Conservation (phyloP, 1,284 basidiomycete genomes). For the Boletellus dicymbophilus region DNA sequence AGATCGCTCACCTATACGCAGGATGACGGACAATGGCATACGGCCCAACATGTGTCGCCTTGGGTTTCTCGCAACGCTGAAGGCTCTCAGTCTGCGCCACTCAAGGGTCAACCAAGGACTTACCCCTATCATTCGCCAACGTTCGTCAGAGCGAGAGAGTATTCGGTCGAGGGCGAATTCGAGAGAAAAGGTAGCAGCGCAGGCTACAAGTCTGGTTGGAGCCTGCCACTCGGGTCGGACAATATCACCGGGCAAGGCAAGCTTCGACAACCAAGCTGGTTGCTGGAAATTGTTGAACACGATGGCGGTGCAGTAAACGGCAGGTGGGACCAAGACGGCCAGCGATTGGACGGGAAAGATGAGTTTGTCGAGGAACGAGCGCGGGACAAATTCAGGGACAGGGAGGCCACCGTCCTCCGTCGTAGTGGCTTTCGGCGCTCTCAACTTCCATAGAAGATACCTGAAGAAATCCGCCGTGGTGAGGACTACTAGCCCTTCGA, state of each 20-base stretch:
- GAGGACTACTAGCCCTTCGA: conserved; percentile 32
- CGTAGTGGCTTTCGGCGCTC: conserved; percentile 3
- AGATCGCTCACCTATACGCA: conserved; percentile 26
- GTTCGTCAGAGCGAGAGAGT: conserved; percentile 21
- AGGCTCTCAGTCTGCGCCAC: not conserved
- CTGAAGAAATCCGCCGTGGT: conserved; percentile 23
- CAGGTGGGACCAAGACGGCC: conserved; percentile 22
- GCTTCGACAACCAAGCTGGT: conserved; percentile 32
- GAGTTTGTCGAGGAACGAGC: conserved; percentile 25
- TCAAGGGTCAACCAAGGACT: not conserved
- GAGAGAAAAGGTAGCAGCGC: conserved; percentile 23
- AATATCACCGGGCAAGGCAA: conserved; percentile 26
- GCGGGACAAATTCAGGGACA: conserved; percentile 14
- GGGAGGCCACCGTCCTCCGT: conserved; percentile 20
- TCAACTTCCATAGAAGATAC: conserved; percentile 13
- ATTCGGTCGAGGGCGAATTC: conserved; percentile 14
- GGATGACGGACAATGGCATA: conserved; percentile 38
- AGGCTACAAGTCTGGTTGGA: conserved; percentile 26
- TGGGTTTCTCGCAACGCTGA: conserved; percentile 34
- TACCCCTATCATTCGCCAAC: conserved; percentile 34
- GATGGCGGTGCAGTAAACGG: conserved; percentile 28
- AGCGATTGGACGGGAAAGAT: conserved; percentile 31
- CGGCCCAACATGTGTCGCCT: conserved; percentile 29
- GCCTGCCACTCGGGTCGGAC: conserved; percentile 18
- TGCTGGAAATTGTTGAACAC: conserved; percentile 32